Percentiles rank a stretch among this genome's conserved stretches.
phyloP scores from a whole-genome alignment of 2,329 filamentous ascomycete genomes.

The Coleophoma crateriformis region DNA sequence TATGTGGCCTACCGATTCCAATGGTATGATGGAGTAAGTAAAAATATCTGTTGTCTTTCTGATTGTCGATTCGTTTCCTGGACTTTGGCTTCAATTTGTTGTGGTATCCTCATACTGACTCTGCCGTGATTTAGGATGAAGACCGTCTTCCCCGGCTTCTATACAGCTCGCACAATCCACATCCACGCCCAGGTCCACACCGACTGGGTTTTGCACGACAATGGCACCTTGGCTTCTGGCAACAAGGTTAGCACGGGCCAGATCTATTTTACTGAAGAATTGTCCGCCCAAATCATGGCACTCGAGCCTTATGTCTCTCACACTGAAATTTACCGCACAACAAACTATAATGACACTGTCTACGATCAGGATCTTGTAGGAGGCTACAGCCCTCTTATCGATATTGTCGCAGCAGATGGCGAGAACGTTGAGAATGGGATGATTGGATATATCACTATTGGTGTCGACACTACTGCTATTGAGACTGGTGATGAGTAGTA shows the following conservation, averaged over 20 bases:
- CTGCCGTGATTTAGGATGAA: slow-evolving; percentile 19
- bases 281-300: not conserved
- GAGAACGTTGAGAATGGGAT: slow-evolving; percentile 26
- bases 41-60: too few species aligned
- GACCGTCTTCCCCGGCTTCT: slow-evolving; percentile 36
- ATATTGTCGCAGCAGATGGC: slow-evolving; percentile 25
- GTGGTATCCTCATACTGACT: too few species aligned
- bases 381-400: slow-evolving; percentile 25
- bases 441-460: slow-evolving; percentile 29
- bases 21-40: slow-evolving; percentile 29
- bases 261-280: not conserved
- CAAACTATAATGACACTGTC: not conserved
- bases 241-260: not conserved
- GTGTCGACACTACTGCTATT: slow-evolving; percentile 18
- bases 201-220: not conserved
- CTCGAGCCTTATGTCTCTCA: not conserved
- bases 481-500: too few species aligned
- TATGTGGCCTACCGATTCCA: slow-evolving; percentile 31
- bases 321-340: not conserved
- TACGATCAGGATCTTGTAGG: slow-evolving; percentile 2
- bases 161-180: slow-evolving; percentile 36
- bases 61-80: too few species aligned
- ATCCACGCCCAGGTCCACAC: slow-evolving; percentile 41
- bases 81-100: too few species aligned
- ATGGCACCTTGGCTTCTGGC: not conserved